These are phyloP conservation scores for Ophiostoma himal-ulmi DNA, from an alignment of 2,329 filamentous ascomycete species.

Conservation along the genomic window DNA sequence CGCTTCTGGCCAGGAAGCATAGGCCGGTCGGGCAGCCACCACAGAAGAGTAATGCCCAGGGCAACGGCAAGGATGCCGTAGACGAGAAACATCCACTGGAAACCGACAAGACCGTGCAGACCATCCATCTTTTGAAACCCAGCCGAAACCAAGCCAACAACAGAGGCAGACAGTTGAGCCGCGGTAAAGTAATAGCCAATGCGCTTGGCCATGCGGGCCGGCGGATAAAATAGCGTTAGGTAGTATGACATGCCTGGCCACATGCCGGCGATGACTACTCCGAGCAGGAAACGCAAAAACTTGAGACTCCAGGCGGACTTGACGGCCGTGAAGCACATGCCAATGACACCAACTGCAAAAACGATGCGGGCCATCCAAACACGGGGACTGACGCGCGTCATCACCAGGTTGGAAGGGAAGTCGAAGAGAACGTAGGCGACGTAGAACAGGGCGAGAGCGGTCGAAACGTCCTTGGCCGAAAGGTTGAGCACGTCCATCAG, in stretches of 20 bases:
- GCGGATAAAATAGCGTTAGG: slow-evolving; percentile 84
- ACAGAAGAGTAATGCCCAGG: slow-evolving; percentile 67
- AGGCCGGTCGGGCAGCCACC: slow-evolving; percentile 87
- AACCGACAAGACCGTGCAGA: slow-evolving; percentile 66
- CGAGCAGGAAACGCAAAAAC: slow-evolving; percentile 78
- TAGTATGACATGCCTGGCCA: slow-evolving; percentile 96
- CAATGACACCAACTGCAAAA: slow-evolving; percentile 77
- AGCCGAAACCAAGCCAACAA: slow-evolving; percentile 82
- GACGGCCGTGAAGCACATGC: slow-evolving; percentile 76
- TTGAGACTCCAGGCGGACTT: slow-evolving; percentile 79
- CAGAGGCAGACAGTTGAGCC: slow-evolving; percentile 79
- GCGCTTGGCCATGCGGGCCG: slow-evolving; percentile 75
- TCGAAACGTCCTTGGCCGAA: slow-evolving; percentile 70
- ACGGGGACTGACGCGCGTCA: slow-evolving; percentile 77
- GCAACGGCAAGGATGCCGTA: slow-evolving; percentile 72
- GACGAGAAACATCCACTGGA: slow-evolving; percentile 88
- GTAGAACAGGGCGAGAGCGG: slow-evolving; percentile 81
- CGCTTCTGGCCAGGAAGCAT: slow-evolving; percentile 62
- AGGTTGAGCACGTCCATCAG: slow-evolving; percentile 66
- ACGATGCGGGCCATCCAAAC: slow-evolving; percentile 93
- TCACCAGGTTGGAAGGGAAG: slow-evolving; percentile 79
- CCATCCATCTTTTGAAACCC: slow-evolving; percentile 92
- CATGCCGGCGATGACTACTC: slow-evolving; percentile 85
- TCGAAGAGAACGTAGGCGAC: slow-evolving; percentile 89
- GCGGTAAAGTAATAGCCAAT: slow-evolving; percentile 86